Percentiles rank a stretch among this genome's conserved stretches.
These are phyloP conservation scores for Phytopythium litorale DNA, from an alignment of 352 stramenopile genomes.

Conservation along the genomic window DNA sequence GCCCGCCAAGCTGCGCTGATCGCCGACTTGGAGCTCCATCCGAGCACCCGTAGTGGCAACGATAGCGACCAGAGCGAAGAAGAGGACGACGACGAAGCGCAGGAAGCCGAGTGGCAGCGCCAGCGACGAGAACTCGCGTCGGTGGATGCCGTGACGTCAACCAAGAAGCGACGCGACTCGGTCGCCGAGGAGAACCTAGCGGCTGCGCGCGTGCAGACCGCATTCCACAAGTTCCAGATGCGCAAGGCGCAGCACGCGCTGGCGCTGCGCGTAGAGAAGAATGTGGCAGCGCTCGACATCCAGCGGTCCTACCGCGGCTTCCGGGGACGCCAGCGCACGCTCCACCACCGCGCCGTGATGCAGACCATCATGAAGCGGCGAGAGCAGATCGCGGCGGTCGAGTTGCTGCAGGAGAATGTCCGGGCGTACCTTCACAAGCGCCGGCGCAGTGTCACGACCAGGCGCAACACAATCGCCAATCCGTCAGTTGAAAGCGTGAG, in stretches of 20 bases:
- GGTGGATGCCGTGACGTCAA: not conserved
- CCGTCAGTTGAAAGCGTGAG: not conserved
- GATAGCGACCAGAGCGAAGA: slow-evolving; percentile 9
- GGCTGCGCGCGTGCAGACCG: slow-evolving; percentile 42
- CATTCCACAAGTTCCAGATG: slow-evolving; percentile 55
- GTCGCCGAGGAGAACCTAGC: slow-evolving; percentile 46
- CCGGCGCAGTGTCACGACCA: slow-evolving; percentile 7
- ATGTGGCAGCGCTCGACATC: slow-evolving; percentile 53
- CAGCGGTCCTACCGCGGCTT: slow-evolving; percentile 66
- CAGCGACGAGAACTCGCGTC: slow-evolving; percentile 18
- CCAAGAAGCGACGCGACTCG: slow-evolving; percentile 25
- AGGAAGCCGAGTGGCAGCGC: slow-evolving; percentile 29
- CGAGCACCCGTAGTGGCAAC: slow-evolving; percentile 3
- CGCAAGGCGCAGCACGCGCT: slow-evolving; percentile 49
- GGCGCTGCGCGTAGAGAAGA: slow-evolving; percentile 40
- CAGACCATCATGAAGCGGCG: slow-evolving; percentile 37
- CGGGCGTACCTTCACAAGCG: slow-evolving; percentile 58
- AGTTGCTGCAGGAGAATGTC: slow-evolving; percentile 64
- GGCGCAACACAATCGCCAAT: not conserved
- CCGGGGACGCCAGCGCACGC: slow-evolving; percentile 31
- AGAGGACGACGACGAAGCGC: slow-evolving; percentile 22
- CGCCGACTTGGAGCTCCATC: not conserved
- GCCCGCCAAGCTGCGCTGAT: not conserved
- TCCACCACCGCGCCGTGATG: slow-evolving; percentile 56
- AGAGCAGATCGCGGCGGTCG: slow-evolving; percentile 47